Base-by-base conservation (phyloP, 768 basidiomycete genomes). In the Lentinus tigrinus region DNA sequence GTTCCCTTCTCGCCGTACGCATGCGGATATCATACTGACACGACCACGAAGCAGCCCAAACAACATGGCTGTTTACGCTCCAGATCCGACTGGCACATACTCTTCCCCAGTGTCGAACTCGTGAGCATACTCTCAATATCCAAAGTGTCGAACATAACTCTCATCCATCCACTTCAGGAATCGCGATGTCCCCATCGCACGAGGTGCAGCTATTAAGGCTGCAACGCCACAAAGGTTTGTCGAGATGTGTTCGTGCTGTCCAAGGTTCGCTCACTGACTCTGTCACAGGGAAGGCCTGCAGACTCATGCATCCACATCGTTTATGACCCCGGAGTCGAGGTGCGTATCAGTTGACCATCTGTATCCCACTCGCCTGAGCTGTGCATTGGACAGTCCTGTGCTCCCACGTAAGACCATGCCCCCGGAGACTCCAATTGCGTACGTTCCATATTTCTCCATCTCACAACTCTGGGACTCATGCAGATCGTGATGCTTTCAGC, bases 261-360 rank as follows among this genome's bases (percentile, higher is more conserved):
- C n/a, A 3, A 24, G 8, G n/a, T n/a, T 11, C 31, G 31, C n/a
- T 31, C 31, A 37, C 47, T 37, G 28, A 38, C 44, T 16, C 16
- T 14, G 23, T 17, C 6, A 36, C 47, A 60, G 58, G 26, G 58
- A 48, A 28, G 47, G 50, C 3, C 8, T 24, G 16, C 40, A 39
- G 17, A n/a, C 39, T 2, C 27, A 42, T 13, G 26, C 52, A 7
- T 16, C 16, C 2, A 17, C 49, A 11, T 58, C 64, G 1, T 65
- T 70, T 56, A 68, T 70, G 49, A 70, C 69, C 4, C 69, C 69
- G 4, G 69, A 70, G 54, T 70, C 69, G 37, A 70, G 69, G 67
- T 69, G 6, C 28, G 63, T 61, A 21, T 3, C 17, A 23, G 36
- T 24, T 7, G 7, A 17, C 14, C 31, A 37, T 39, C 23, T 24